Base-by-base conservation (phyloP, 176 grass and related monocot genomes). In the Paspalum vaginatum region DNA sequence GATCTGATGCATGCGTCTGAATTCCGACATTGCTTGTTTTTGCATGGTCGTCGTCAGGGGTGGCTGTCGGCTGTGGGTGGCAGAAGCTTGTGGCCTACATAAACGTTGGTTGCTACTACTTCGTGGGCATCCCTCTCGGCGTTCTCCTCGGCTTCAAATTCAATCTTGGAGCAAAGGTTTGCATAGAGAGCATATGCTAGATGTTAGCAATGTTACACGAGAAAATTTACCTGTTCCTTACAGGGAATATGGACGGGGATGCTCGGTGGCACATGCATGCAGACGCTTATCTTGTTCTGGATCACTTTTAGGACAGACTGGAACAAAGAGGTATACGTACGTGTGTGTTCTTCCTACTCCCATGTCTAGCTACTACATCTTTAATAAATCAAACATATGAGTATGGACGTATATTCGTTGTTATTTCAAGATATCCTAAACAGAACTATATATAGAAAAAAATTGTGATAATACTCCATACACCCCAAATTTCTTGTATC, bases 51-150 rank as follows among this genome's bases (percentile, higher is more conserved):
- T 7, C 42, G 5, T 5, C 51, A 78, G 83, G 83, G 45, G 83
- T 85, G 44, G 83, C 83, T 25, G 66, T 85, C 8, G 83, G 83
- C 41, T 68, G 75, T 37, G 83, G 83, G 20, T 85, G 83, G 83
- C 83, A 85, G 5, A 79, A 77, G 75, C 17, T 79, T 22, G 75
- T 85, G 26, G 83, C 83, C 11, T 85, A 85, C 21, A 71, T 85
- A 22, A 85, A 85, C 46, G 47, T 79, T 38, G 83, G 83, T 0
- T 85, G 83, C 15, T 85, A 85, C 47, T 85, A 85, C 38, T 48
- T n/a, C 9, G 27, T 85, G 37, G 83, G 83, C 38, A 47, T 85
- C 41, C 76, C 83, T 74, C 51, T 74, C 32, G 71, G 71, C 13
- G 10, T 74, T 40, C 71, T 74, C 32, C 71, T 74, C 5, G 50